Evolutionary conservation across 805 yeast genomes (phyloP).

Genomic region (Hanseniaspora mollemarum): DNA sequence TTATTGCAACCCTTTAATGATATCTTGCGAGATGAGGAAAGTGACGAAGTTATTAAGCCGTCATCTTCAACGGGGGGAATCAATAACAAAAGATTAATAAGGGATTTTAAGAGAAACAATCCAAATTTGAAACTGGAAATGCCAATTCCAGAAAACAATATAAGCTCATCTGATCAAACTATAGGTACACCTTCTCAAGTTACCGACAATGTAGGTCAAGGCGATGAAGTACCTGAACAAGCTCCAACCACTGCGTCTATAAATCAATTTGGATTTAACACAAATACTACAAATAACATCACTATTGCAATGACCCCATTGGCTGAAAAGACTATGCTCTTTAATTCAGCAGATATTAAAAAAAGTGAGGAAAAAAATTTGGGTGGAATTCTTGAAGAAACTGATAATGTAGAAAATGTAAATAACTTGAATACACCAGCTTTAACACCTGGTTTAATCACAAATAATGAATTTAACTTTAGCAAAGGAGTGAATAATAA

Average conservation of each 20-base stretch:
- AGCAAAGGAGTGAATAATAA: neutral
- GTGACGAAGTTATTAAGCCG: neutral
- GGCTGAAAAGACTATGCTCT: conserved; percentile 40
- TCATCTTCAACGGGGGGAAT: neutral
- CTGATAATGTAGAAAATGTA: neutral
- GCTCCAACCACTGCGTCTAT: conserved; percentile 32
- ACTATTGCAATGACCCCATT: conserved; percentile 74
- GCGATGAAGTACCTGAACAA: conserved; percentile 15
- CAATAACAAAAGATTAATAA: conserved; percentile 21
- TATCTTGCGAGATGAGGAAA: neutral
- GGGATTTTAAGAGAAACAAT: conserved; percentile 35
- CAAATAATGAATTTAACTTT: neutral
- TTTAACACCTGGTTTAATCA: conserved; percentile 3
- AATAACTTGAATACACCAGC: conserved; percentile 7
- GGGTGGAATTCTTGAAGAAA: conserved; percentile 7
- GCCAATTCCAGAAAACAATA: conserved; percentile 53
- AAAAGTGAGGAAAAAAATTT: conserved; percentile 1
- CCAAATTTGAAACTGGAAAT: conserved; percentile 57
- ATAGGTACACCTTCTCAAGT: conserved; percentile 15
- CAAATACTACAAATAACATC: conserved; percentile 37
- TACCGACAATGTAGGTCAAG: conserved; percentile 25
- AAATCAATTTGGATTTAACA: conserved; percentile 58
- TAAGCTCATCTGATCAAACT: conserved; percentile 17
- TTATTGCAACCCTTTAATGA: conserved; percentile 12
- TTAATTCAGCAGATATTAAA: neutral